These are phyloP conservation scores for Mrakia frigida DNA, from an alignment of 768 basidiomycete species.

Conservation along the genomic window DNA sequence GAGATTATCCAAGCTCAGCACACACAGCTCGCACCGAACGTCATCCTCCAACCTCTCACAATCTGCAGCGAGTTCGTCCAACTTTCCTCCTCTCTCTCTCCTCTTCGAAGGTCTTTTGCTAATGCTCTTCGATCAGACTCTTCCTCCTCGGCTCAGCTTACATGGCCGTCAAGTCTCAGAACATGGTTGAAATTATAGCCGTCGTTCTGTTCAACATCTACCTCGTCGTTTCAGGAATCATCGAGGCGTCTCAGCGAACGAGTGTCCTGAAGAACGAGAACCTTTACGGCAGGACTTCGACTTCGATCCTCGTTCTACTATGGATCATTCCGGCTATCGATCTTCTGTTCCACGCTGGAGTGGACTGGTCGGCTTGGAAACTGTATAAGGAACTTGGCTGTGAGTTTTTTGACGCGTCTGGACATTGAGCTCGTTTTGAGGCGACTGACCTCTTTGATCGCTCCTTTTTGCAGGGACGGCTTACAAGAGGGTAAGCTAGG, in stretches of 20 bases:
- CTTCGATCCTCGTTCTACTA: neutral
- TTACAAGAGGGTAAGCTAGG: neutral
- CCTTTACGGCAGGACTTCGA: neutral
- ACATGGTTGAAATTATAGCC: neutral
- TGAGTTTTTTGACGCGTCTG: neutral
- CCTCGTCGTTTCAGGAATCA: neutral
- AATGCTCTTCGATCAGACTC: neutral
- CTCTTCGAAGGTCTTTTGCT: neutral
- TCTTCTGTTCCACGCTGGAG: neutral
- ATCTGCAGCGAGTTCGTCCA: neutral
- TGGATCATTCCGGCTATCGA: neutral
- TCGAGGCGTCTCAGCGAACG: neutral
- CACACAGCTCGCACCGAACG: neutral
- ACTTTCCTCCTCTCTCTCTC: neutral
- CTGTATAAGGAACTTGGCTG: constrained; percentile 10
- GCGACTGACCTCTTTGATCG: neutral
- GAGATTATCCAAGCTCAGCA: neutral
- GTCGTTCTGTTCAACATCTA: constrained; percentile 1
- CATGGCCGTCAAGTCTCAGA: neutral
- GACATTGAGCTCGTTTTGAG: neutral
- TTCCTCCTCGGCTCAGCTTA: neutral
- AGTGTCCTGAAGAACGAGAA: neutral
- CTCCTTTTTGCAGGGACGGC: neutral
- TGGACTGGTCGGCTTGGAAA: constrained; percentile 9
- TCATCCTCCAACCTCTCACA: neutral